Percentiles rank a stretch among this genome's conserved stretches.
These are phyloP conservation scores for Hymenoscyphus scutula DNA, from an alignment of 2,329 filamentous ascomycete genomes.

Conservation along the genomic window DNA sequence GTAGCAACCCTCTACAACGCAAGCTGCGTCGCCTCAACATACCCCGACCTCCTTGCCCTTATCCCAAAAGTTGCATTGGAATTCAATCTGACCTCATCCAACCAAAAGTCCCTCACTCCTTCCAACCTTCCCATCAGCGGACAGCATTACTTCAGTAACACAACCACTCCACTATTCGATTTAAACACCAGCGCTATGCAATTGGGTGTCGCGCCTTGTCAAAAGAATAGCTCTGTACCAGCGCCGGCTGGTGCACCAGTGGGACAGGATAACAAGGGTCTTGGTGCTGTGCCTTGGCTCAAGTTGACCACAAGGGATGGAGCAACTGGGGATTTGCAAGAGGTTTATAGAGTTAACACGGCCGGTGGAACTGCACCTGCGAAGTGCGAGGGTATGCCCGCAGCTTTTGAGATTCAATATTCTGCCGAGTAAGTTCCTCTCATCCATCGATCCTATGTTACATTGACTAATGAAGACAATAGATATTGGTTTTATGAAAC, in stretches of 20 bases:
- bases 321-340: constrained; percentile 62
- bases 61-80: constrained; percentile 68
- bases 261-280: constrained; percentile 56
- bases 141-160: constrained; percentile 75
- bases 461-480: background rate
- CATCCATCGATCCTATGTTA: constrained; percentile 29
- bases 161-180: constrained; percentile 75
- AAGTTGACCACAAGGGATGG: constrained; percentile 58
- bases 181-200: constrained; percentile 57
- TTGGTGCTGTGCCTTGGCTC: constrained; percentile 77
- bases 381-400: constrained; percentile 65
- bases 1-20: constrained; percentile 84
- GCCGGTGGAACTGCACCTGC: constrained; percentile 75
- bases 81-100: constrained; percentile 52
- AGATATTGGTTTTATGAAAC: constrained; percentile 35
- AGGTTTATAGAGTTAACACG: constrained; percentile 82
- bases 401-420: constrained; percentile 73
- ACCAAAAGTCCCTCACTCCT: constrained; percentile 46
- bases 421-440: constrained; percentile 71
- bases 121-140: constrained; percentile 66
- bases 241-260: constrained; percentile 61
- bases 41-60: constrained; percentile 62
- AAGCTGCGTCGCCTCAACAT: constrained; percentile 71
- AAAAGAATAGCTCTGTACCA: constrained; percentile 57
- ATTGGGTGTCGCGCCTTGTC: constrained; percentile 60